A percentile compares a stretch with the other conserved stretches of the same genome.
Evolutionary conservation across 192 early-diverging fungal species (phyloP).

Genomic region (Backusella circina): DNA sequence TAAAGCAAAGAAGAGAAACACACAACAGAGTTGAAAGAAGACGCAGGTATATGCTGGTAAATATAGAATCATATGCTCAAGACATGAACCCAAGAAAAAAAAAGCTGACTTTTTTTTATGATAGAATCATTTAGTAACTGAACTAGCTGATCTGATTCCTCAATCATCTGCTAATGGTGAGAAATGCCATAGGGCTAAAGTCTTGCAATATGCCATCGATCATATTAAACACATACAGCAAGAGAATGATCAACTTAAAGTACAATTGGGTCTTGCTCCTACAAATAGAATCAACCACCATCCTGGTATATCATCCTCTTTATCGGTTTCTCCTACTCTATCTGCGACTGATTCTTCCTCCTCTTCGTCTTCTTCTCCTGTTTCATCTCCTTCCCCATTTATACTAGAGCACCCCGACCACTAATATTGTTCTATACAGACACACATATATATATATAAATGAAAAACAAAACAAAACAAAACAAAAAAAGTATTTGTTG

Average conservation of each 20-base stretch:
- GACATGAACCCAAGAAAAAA: background rate
- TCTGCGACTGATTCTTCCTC: background rate
- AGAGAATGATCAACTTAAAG: conserved; percentile 44
- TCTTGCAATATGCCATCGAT: conserved; percentile 36
- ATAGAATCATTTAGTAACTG: conserved; percentile 37
- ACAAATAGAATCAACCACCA: background rate
- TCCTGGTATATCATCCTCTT: background rate
- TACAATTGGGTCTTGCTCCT: conserved; percentile 6
- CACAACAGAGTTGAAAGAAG: conserved; percentile 72
- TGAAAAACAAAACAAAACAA: background rate
- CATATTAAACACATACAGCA: conserved; percentile 61
- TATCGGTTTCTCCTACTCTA: background rate
- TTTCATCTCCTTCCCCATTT: background rate
- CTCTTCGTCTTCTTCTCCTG: background rate
- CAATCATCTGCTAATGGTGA: conserved; percentile 22
- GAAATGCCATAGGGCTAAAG: conserved; percentile 47
- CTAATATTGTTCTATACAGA: background rate
- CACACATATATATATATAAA: background rate
- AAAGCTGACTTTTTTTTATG: background rate
- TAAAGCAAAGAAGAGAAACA: conserved; percentile 65
- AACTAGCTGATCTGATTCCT: conserved; percentile 40
- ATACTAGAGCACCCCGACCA: background rate
- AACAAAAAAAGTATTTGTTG: background rate
- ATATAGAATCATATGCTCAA: background rate
- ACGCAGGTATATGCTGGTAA: conserved; percentile 61